phyloP scores from a whole-genome alignment of 2,329 filamentous ascomycete genomes.

The Clarireedia monteithiana region DNA sequence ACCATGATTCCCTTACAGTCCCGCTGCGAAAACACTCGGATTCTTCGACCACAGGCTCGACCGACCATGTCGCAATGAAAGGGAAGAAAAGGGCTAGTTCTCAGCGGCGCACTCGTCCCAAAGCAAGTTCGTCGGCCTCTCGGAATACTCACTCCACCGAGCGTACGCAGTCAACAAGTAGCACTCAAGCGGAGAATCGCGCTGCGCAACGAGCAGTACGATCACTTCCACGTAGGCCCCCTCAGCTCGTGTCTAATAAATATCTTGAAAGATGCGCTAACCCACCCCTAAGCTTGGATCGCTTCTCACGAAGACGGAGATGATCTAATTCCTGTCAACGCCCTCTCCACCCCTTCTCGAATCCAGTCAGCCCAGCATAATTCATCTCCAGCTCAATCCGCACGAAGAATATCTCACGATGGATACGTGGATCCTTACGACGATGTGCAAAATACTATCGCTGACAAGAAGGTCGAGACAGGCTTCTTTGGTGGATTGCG shows the following conservation, averaged over 20 bases:
- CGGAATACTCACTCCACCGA: constrained; percentile 9
- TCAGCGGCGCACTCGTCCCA: constrained; percentile 13
- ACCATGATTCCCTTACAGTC: constrained; percentile 16
- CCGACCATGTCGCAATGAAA: constrained; percentile 19
- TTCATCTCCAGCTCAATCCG: constrained; percentile 14
- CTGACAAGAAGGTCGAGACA: constrained; percentile 22
- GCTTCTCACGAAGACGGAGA: constrained; percentile 26
- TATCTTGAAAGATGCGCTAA: not conserved
- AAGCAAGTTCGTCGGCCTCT: constrained; percentile 23
- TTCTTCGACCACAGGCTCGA: constrained; percentile 19
- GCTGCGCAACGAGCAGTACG: constrained; percentile 21
- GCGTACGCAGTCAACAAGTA: constrained; percentile 20
- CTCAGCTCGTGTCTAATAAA: not conserved
- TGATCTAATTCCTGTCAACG: constrained; percentile 12
- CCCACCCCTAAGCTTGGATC: constrained; percentile 26
- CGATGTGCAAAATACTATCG: constrained; percentile 13
- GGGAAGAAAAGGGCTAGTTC: constrained; percentile 15
- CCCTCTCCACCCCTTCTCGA: constrained; percentile 20
- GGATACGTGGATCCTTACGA: constrained; percentile 27
- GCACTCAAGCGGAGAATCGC: constrained; percentile 20
- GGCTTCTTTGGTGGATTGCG: constrained; percentile 27
- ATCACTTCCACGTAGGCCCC: constrained; percentile 25
- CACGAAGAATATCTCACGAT: constrained; percentile 25
- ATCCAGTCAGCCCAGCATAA: constrained; percentile 26
- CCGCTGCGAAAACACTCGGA: constrained; percentile 14